Percentiles rank a stretch among this genome's conserved stretches.
These are phyloP conservation scores for Rhinocladiella mackenziei DNA, from an alignment of 2,329 filamentous ascomycete species.

Conservation along the genomic window DNA sequence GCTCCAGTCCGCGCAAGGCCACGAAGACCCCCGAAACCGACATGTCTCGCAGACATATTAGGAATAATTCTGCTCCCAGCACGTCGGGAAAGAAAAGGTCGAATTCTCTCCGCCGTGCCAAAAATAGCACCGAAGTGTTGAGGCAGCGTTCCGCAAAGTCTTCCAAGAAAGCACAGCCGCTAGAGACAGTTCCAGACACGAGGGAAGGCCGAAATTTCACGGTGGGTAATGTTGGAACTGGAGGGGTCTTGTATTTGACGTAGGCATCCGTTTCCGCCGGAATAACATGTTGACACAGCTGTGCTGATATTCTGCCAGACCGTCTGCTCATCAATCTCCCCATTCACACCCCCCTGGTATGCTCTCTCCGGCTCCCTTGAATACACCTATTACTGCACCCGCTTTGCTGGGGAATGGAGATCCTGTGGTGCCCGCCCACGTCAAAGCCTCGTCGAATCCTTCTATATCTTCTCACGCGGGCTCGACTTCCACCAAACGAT, in stretches of 20 bases:
- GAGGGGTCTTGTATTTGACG: constrained; percentile 72
- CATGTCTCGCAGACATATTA: constrained; percentile 22
- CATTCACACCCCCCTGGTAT: constrained; percentile 34
- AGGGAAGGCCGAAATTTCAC: constrained; percentile 70
- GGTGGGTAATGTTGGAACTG: constrained; percentile 77
- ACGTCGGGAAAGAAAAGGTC: constrained; percentile 31
- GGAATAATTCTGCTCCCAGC: constrained; percentile 27
- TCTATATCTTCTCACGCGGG: constrained; percentile 14
- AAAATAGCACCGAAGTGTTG: constrained; percentile 52
- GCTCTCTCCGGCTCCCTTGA: constrained; percentile 50
- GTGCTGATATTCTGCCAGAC: constrained; percentile 38
- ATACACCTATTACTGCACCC: constrained; percentile 51
- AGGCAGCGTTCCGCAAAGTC: constrained; percentile 39
- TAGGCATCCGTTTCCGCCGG: neutral
- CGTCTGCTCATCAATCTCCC: constrained; percentile 47
- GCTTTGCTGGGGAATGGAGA: constrained; percentile 28
- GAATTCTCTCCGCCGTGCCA: constrained; percentile 41
- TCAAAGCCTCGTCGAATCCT: constrained; percentile 2
- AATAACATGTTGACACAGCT: neutral
- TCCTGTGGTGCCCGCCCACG: neutral
- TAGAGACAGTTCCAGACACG: constrained; percentile 60
- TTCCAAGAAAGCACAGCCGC: constrained; percentile 53
- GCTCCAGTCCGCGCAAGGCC: constrained; percentile 26
- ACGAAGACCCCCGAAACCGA: constrained; percentile 19
- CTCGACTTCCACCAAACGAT: constrained; percentile 10